Evolutionary conservation across 2,329 filamentous ascomycete genomes (phyloP).

Genomic region (Ophiocordyceps robertsii): DNA sequence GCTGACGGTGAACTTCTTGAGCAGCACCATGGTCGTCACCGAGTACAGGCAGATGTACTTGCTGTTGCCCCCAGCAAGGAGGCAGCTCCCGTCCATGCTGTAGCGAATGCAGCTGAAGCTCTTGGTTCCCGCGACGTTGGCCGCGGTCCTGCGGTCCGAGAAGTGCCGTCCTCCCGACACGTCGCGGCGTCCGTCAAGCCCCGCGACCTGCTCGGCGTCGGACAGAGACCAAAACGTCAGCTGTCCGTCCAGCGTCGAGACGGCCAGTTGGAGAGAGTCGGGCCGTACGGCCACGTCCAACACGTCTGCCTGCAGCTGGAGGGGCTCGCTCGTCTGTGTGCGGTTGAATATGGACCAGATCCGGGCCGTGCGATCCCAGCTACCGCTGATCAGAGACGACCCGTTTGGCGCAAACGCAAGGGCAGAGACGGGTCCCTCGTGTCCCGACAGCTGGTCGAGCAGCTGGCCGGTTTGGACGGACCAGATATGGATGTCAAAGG

Average conservation of each 20-base stretch:
- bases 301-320: constrained; percentile 86
- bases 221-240: constrained; percentile 89
- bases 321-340: constrained; percentile 86
- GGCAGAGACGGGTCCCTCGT: constrained; percentile 85
- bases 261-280: constrained; percentile 80
- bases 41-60: constrained; percentile 98
- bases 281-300: constrained; percentile 76
- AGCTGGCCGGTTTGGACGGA: constrained; percentile 95
- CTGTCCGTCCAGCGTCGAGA: constrained; percentile 87
- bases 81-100: constrained; percentile 80
- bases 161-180: constrained; percentile 85
- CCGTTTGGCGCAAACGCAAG: constrained; percentile 84
- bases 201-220: constrained; percentile 74
- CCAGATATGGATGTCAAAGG: constrained; percentile 97
- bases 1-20: constrained; percentile 93
- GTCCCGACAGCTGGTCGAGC: constrained; percentile 77
- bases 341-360: constrained; percentile 93
- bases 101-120: constrained; percentile 80
- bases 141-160: constrained; percentile 78
- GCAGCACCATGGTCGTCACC: constrained; percentile 76
- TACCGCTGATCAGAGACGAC: constrained; percentile 72
- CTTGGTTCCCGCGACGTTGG: constrained; percentile 82
- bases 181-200: constrained; percentile 80
- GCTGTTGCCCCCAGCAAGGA: constrained; percentile 87
- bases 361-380: constrained; percentile 91